These are phyloP conservation scores for Hypomyces rosellus DNA, from an alignment of 2,329 filamentous ascomycete species.

Conservation along the genomic window DNA sequence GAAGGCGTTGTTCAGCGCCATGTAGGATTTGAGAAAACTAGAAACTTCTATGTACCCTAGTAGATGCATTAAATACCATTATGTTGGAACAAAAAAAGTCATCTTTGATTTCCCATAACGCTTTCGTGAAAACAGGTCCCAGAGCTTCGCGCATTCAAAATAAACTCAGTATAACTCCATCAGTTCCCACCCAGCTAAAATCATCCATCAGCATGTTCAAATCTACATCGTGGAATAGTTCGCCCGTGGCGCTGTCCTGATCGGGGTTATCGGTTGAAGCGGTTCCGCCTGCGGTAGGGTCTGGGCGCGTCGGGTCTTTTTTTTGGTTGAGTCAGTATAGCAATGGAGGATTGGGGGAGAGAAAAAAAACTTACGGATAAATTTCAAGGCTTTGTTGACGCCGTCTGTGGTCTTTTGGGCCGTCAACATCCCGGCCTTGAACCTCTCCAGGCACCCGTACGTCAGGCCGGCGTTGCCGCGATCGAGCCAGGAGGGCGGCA, in stretches of 20 bases:
- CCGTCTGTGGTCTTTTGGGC: constrained; percentile 27
- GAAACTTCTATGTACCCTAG: background rate
- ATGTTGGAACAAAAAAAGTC: background rate
- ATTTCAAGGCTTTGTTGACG: constrained; percentile 24
- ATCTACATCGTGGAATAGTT: constrained; percentile 40
- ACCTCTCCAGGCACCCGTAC: constrained; percentile 44
- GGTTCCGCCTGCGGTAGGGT: background rate
- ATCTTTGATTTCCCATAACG: background rate
- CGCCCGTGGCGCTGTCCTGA: constrained; percentile 7
- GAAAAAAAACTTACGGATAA: constrained; percentile 19
- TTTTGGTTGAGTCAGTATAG: too few relatives aligned
- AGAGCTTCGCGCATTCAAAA: background rate
- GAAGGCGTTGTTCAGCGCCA: constrained; percentile 6
- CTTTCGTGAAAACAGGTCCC: background rate
- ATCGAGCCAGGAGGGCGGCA: constrained; percentile 36
- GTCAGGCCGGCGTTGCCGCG: constrained; percentile 44
- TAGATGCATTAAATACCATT: background rate
- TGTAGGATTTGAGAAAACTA: background rate
- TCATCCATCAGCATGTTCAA: constrained; percentile 47
- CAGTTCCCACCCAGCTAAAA: constrained; percentile 37
- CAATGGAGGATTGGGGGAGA: too few relatives aligned
- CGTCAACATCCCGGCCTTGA: constrained; percentile 36
- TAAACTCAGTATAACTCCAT: constrained; percentile 15
- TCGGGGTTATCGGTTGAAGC: background rate
- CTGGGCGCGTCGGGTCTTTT: constrained; percentile 1